Percentiles rank a stretch among this genome's conserved stretches.
Conservation (phyloP, 1,284 basidiomycete species). For the Athelia psychrophila region DNA sequence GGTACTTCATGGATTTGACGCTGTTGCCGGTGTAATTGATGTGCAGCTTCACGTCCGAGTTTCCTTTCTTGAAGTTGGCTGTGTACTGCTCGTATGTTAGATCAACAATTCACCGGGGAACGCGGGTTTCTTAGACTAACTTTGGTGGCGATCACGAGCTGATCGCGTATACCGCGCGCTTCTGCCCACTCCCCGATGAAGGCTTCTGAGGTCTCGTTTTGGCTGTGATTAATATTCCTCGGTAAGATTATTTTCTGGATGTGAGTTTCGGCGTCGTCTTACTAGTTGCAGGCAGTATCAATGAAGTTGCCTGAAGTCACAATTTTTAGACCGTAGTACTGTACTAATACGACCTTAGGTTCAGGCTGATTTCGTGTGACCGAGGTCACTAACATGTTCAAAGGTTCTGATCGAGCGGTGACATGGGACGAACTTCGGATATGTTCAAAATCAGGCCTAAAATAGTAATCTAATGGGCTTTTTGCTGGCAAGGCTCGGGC, state of each 20-base stretch:
- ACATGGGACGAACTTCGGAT: no score
- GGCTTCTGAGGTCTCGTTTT: constrained; percentile 46
- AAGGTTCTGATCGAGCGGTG: no score
- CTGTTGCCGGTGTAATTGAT: constrained; percentile 29
- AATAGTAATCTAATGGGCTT: no score
- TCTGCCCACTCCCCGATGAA: constrained; percentile 61
- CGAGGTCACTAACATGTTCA: no score
- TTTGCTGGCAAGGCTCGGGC: no score
- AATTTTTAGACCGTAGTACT: constrained; percentile 32
- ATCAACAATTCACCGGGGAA: neutral
- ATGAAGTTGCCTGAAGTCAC: constrained; percentile 62
- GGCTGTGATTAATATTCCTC: constrained; percentile 35
- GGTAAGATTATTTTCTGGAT: neutral
- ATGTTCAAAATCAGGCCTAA: no score
- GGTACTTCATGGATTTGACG: constrained; percentile 20
- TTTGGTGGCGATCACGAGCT: constrained; percentile 55
- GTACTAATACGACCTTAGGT: no score
- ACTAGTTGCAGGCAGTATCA: constrained; percentile 52
- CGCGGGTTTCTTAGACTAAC: constrained; percentile 16
- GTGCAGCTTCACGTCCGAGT: constrained; percentile 13
- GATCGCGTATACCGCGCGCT: constrained; percentile 45
- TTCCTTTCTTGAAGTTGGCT: constrained; percentile 15
- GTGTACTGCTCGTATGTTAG: constrained; percentile 15
- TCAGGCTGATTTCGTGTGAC: no score
- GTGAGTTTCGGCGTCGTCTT: constrained; percentile 10